These are phyloP conservation scores for Schoenoplectus triqueter DNA, from an alignment of 202 grass and related monocot species.

Conservation along the genomic window DNA sequence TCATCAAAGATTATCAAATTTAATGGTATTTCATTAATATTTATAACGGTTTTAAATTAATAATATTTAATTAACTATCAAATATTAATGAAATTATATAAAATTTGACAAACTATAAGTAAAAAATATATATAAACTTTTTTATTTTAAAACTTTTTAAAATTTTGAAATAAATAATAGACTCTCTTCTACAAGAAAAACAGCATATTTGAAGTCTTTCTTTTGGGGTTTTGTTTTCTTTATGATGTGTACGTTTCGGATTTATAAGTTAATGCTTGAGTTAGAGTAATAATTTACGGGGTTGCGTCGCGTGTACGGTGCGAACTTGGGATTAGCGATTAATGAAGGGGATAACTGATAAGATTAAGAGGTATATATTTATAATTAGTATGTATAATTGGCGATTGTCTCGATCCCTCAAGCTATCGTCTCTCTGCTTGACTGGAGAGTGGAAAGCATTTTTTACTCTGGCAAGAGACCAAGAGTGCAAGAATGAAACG, in stretches of 20 bases:
- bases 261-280: not conserved
- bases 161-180: too few species aligned
- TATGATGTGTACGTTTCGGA: not conserved
- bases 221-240: constrained; percentile 38
- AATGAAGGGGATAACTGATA: not conserved
- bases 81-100: too few species aligned
- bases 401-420: not conserved
- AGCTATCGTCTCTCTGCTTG: not conserved
- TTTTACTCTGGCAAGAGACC: not conserved
- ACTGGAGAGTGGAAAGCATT: not conserved
- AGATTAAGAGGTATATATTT: not conserved
- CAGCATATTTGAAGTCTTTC: not conserved
- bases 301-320: constrained; percentile 30
- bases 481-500: not conserved
- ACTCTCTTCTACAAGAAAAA: too few species aligned
- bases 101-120: too few species aligned
- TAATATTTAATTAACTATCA: too few species aligned
- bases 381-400: not conserved
- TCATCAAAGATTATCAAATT: too few species aligned
- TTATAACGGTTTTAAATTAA: too few species aligned
- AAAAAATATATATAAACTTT: too few species aligned
- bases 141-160: too few species aligned
- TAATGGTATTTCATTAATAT: too few species aligned
- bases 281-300: not conserved
- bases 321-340: constrained; percentile 27